Conservation (phyloP, 140 eudicot species). For the Flaveria floridana region DNA sequence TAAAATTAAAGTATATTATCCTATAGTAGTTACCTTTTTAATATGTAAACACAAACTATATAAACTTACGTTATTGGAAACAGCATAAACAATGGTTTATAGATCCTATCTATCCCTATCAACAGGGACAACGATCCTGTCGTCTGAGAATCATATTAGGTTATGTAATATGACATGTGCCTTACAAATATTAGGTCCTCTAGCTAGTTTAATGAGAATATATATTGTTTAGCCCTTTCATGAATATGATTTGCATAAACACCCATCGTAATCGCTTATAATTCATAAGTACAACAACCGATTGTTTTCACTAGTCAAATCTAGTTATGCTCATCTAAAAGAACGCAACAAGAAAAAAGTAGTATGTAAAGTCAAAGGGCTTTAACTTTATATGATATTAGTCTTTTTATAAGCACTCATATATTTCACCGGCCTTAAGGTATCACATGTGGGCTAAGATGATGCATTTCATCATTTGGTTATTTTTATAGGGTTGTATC, state of each 20-base stretch:
- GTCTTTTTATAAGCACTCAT: neutral
- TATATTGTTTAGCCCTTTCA: neutral
- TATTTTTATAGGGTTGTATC: no score
- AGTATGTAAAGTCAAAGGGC: neutral
- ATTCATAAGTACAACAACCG: neutral
- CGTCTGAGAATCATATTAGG: slow-evolving; percentile 1
- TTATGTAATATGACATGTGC: slow-evolving; percentile 16
- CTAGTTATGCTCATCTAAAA: neutral
- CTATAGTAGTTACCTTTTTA: neutral
- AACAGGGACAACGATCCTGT: neutral
- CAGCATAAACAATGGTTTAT: neutral
- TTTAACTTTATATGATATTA: neutral
- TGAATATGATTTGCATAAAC: neutral
- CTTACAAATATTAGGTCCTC: neutral
- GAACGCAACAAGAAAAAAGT: neutral
- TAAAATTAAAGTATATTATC: neutral
- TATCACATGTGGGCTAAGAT: no score
- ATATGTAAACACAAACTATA: neutral
- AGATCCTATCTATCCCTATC: neutral
- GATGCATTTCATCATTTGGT: no score
- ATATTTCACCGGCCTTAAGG: no score
- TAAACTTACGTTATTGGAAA: neutral
- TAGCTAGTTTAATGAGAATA: neutral
- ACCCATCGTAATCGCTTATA: neutral
- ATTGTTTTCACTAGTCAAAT: neutral